phyloP scores from a whole-genome alignment of 768 basidiomycete genomes.

The Thelephora ganbajun region DNA sequence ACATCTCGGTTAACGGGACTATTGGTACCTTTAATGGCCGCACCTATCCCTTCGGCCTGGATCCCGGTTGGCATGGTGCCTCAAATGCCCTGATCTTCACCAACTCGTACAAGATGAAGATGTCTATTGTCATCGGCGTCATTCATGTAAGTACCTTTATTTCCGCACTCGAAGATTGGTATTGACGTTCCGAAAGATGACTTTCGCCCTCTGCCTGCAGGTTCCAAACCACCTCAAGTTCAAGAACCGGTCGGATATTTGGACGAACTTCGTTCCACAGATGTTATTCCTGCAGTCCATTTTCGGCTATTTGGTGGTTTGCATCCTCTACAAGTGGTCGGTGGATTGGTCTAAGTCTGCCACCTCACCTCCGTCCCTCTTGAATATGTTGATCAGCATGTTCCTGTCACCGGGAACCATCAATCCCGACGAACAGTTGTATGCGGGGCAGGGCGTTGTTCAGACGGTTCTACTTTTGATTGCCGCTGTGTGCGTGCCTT shows the following conservation, averaged over 20 bases:
- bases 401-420: constrained; percentile 84
- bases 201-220: constrained; percentile 93
- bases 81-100: constrained; percentile 88
- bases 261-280: constrained; percentile 92
- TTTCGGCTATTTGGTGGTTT: constrained; percentile 90
- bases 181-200: constrained; percentile 56
- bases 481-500: constrained; percentile 84
- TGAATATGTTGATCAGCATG: constrained; percentile 96
- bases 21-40: constrained; percentile 46
- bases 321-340: constrained; percentile 96
- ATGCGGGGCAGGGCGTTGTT: constrained; percentile 74
- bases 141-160: constrained; percentile 57
- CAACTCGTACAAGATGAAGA: constrained; percentile 99
- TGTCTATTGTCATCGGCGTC: constrained; percentile 93
- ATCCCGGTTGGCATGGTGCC: constrained; percentile 90
- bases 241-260: constrained; percentile 77
- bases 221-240: constrained; percentile 92
- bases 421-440: constrained; percentile 55
- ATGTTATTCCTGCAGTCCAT: constrained; percentile 96
- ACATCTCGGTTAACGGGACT: constrained; percentile 38
- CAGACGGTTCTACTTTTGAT: constrained; percentile 68
- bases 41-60: constrained; percentile 87
- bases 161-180: neutral
- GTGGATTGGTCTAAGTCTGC: constrained; percentile 73
- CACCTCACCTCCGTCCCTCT: constrained; percentile 69